A percentile compares a stretch with the other conserved stretches of the same genome.
These are phyloP conservation scores for Myxozyma udenii DNA, from an alignment of 805 yeast species.

Conservation along the genomic window DNA sequence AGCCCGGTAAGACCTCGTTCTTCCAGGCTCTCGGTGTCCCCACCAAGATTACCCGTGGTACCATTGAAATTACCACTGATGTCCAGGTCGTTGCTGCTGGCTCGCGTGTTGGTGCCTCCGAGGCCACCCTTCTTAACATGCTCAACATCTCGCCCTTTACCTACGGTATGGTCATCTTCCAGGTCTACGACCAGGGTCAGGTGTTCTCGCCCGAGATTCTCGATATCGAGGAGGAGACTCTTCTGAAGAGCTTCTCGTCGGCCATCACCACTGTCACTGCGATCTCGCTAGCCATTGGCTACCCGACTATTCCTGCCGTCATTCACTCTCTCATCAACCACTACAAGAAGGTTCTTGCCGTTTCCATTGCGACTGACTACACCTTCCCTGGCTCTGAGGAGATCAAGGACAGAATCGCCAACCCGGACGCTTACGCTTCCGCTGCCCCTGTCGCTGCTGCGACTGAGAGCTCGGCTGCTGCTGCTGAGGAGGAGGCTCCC, in stretches of 20 bases:
- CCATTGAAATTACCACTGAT: constrained; percentile 97
- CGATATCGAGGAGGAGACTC: constrained; percentile 98
- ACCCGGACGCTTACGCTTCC: constrained; percentile 99
- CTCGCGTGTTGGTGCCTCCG: constrained; percentile 95
- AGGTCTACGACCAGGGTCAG: constrained; percentile 98
- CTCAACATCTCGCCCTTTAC: constrained; percentile 99
- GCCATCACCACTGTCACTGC: constrained; percentile 94
- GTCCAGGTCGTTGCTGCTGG: constrained; percentile 90
- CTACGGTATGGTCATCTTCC: constrained; percentile 94
- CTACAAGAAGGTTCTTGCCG: constrained; percentile 97
- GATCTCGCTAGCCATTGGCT: constrained; percentile 93
- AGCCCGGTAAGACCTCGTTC: constrained; percentile 99
- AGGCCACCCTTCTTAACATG: constrained; percentile 98
- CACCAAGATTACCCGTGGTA: constrained; percentile 99
- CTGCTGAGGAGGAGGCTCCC: constrained; percentile 67
- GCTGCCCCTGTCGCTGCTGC: constrained; percentile 98
- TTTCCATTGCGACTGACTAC: constrained; percentile 98
- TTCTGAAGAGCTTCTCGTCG: constrained; percentile 83
- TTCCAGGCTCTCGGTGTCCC: constrained; percentile 99
- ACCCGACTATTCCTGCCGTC: constrained; percentile 99
- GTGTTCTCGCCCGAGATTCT: constrained; percentile 94
- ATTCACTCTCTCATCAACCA: constrained; percentile 98
- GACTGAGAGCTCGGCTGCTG: constrained; percentile 56
- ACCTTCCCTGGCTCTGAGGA: constrained; percentile 99
- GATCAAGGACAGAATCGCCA: constrained; percentile 98